A percentile compares a stretch with the other conserved stretches of the same genome.
Conservation (phyloP, 306 rosid species). For the Malus orientalis region DNA sequence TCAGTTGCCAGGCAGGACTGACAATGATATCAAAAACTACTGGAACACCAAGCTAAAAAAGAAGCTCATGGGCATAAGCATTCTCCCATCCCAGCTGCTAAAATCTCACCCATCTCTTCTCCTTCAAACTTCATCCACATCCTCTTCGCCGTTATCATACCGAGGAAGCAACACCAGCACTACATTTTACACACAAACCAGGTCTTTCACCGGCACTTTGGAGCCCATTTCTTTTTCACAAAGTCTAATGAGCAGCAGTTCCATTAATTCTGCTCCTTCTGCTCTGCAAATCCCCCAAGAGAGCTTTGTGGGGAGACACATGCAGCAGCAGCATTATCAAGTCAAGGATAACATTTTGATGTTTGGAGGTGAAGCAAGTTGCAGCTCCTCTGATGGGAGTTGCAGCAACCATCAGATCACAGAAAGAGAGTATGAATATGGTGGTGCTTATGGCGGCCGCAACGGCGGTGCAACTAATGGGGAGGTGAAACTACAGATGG, state of each 20-base stretch:
- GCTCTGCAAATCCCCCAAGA: conserved; percentile 36
- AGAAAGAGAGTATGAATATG: conserved; percentile 17
- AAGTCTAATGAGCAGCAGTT: conserved; percentile 24
- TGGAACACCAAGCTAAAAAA: conserved; percentile 98
- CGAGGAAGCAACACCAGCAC: conserved; percentile 18
- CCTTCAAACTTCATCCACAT: conserved; percentile 32
- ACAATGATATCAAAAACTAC: conserved; percentile 85
- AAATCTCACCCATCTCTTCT: conserved; percentile 27
- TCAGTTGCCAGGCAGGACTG: conserved; percentile 81
- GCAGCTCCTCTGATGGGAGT: conserved; percentile 64
- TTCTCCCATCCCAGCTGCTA: conserved; percentile 12
- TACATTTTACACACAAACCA: conserved; percentile 8
- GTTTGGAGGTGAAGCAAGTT: conserved; percentile 53
- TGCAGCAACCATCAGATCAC: conserved; percentile 26
- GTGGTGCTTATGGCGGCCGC: too few relatives aligned
- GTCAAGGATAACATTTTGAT: conserved; percentile 22
- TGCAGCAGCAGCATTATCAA: conserved; percentile 28
- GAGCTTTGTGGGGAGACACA: conserved; percentile 17
- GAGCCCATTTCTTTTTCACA: conserved; percentile 35
- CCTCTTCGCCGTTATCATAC: conserved; percentile 29
- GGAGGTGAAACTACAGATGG: not conserved
- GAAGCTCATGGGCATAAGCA: conserved; percentile 38
- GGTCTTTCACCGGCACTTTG: conserved; percentile 27
- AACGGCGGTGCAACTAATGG: too few relatives aligned
- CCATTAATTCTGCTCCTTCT: conserved; percentile 11